Evolutionary conservation across 306 rosid species (phyloP), one percentile per base, ranked within the genome.

Genomic region (Dalbergia cochinchinensis): DNA sequence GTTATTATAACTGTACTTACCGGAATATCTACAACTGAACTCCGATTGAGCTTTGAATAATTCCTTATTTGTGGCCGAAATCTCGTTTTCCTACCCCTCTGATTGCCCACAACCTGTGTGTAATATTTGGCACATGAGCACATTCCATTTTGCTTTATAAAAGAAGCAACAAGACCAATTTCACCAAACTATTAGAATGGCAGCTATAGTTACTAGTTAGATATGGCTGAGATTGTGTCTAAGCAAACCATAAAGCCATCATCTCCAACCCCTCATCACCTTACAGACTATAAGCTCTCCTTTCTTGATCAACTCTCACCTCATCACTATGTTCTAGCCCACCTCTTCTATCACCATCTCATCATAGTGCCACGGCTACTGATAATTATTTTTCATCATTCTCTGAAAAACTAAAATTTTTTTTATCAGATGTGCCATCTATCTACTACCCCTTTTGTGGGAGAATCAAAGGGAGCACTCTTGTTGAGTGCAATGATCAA

Each of bases 281-380:
- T 73, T 18, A 48, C 18, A 12, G 37, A 60, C 74, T 61, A 37
- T 41, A 74, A 79, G 42, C 11, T 79, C 73, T 83, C 83, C 18
- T 62, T 83, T 18, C 71, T 74, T 4, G 87, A 83, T 47, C 83
- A 79, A 18, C 4, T 83, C 18, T 53, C 76, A 11, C 86, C 86
- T 22, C 64, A 3, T 9, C 10, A 7, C 5, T 78, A 58, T 3
- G 71, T 73, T 15, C 55, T 80, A 6, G 3, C 78, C 10, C 18
- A 78, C 44, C 76, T 83, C 18, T 78, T 78, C 60, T 78, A 69
- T 50, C 85, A 20, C 12, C 74, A 4, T 35, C 55, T 4, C 7
- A 6, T 37, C 47, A 42, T 5, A 14, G 20, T 37, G 3, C 11
- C 34, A n/a, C 0, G 0, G 13, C 0, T 64, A 12, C 8, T 6